phyloP scores from a whole-genome alignment of 192 early-diverging fungal species.

The Thamnidium elegans region DNA sequence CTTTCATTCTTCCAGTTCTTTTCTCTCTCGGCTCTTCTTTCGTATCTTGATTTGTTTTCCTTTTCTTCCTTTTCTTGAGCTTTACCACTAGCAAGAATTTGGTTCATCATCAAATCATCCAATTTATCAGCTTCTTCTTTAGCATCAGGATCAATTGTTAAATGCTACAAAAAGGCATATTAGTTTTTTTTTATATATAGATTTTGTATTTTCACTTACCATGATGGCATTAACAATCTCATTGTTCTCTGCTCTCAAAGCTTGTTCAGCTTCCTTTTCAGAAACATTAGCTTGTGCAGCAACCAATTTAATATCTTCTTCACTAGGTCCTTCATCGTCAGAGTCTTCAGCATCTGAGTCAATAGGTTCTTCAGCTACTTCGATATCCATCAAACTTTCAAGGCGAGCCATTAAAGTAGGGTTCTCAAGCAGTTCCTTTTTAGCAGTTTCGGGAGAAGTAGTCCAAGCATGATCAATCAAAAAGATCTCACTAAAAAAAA shows the following conservation, averaged over 20 bases:
- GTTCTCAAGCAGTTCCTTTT: constrained; percentile 47
- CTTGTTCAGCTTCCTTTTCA: constrained; percentile 85
- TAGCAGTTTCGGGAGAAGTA: constrained; percentile 54
- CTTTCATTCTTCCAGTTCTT: constrained; percentile 31
- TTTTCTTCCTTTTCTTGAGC: constrained; percentile 34
- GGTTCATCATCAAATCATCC: constrained; percentile 42
- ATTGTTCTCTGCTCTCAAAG: constrained; percentile 78
- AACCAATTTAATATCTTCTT: constrained; percentile 51
- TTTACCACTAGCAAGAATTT: constrained; percentile 28
- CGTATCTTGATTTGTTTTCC: constrained; percentile 26
- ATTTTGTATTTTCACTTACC: constrained; percentile 27
- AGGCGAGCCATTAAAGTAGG: constrained; percentile 61
- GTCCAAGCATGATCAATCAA: constrained; percentile 76
- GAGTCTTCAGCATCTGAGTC: constrained; percentile 38
- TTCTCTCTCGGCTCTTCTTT: constrained; percentile 22
- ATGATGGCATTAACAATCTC: constrained; percentile 92
- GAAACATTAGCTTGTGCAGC: constrained; percentile 65
- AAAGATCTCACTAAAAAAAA: constrained; percentile 54
- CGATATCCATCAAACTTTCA: constrained; percentile 59
- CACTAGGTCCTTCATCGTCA: constrained; percentile 22
- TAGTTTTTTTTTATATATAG: not conserved
- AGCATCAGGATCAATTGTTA: constrained; percentile 38
- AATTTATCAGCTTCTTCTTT: constrained; percentile 41
- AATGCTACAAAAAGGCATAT: constrained; percentile 31
- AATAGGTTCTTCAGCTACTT: constrained; percentile 36